These are phyloP conservation scores for Nephelium lappaceum DNA, from an alignment of 345 rosid genomes.

Conservation along the genomic window DNA sequence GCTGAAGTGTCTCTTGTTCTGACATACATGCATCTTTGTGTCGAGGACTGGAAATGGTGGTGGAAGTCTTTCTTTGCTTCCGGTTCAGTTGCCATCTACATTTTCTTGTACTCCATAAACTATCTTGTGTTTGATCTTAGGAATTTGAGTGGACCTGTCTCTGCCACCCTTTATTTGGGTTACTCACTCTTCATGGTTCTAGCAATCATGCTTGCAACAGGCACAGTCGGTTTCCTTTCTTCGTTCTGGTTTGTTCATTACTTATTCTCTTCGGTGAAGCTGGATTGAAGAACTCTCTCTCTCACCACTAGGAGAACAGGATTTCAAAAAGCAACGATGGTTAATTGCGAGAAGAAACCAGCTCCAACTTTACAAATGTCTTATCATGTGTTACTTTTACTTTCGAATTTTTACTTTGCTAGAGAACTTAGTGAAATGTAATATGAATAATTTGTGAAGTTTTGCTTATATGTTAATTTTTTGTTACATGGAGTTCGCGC, in stretches of 20 bases:
- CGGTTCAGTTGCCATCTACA: conserved; percentile 72
- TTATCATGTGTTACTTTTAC: conserved; percentile 9
- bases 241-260: conserved; percentile 80
- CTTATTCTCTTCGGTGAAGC: conserved; percentile 76
- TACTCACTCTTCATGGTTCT: conserved; percentile 70
- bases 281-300: conserved; percentile 48
- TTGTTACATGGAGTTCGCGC: conserved; percentile 23
- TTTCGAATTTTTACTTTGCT: conserved; percentile 13
- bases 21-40: conserved; percentile 79
- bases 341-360: neutral
- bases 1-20: conserved; percentile 73
- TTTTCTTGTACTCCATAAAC: conserved; percentile 65
- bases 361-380: neutral
- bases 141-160: conserved; percentile 69
- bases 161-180: conserved; percentile 68
- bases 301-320: neutral
- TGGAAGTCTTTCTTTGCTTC: conserved; percentile 83
- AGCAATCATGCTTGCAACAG: conserved; percentile 74
- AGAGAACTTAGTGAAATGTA: conserved; percentile 35
- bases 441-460: conserved; percentile 33
- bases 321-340: neutral
- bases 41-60: conserved; percentile 83
- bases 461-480: conserved; percentile 26
- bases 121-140: conserved; percentile 67
- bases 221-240: conserved; percentile 70